These are phyloP conservation scores for Fusarium secorum DNA, from an alignment of 2,329 filamentous ascomycete species.

Conservation along the genomic window DNA sequence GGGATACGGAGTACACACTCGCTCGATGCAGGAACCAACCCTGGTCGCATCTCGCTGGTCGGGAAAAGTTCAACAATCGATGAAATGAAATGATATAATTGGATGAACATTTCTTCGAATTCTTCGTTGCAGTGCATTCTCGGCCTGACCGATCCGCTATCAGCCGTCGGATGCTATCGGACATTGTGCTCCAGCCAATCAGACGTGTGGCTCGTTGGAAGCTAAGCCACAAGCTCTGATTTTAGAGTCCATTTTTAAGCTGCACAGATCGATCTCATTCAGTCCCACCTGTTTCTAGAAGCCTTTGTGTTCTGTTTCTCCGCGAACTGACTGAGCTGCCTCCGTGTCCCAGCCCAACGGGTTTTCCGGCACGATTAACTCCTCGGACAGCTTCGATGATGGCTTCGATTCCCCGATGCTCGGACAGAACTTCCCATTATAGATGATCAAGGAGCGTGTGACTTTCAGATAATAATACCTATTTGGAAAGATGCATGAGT, in stretches of 20 bases:
- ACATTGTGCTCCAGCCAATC: conserved; percentile 24
- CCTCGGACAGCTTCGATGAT: background rate
- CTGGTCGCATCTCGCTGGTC: conserved; percentile 12
- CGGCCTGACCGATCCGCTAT: conserved; percentile 38
- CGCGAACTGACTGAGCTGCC: background rate
- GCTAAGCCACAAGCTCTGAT: conserved; percentile 30
- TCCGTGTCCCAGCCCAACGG: conserved; percentile 8
- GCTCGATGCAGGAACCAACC: conserved; percentile 28
- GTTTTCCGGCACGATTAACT: conserved; percentile 14
- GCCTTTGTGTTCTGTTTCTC: conserved; percentile 18
- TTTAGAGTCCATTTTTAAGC: conserved; percentile 13
- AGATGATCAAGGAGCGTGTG: background rate
- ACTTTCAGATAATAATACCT: background rate
- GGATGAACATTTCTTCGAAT: conserved; percentile 6
- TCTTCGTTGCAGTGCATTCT: conserved; percentile 24
- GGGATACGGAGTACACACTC: conserved; percentile 1
- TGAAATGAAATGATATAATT: conserved; percentile 15
- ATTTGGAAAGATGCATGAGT: background rate
- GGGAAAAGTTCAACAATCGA: conserved; percentile 1
- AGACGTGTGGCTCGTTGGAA: conserved; percentile 8
- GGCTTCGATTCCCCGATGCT: background rate
- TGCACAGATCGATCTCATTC: conserved; percentile 31
- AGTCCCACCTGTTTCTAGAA: conserved; percentile 17
- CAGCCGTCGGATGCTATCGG: conserved; percentile 30
- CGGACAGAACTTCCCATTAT: conserved; percentile 11